Percentiles rank a stretch among this genome's conserved stretches.
Conservation (phyloP, 192 early-diverging fungal species). For the Coemansia sp. region DNA sequence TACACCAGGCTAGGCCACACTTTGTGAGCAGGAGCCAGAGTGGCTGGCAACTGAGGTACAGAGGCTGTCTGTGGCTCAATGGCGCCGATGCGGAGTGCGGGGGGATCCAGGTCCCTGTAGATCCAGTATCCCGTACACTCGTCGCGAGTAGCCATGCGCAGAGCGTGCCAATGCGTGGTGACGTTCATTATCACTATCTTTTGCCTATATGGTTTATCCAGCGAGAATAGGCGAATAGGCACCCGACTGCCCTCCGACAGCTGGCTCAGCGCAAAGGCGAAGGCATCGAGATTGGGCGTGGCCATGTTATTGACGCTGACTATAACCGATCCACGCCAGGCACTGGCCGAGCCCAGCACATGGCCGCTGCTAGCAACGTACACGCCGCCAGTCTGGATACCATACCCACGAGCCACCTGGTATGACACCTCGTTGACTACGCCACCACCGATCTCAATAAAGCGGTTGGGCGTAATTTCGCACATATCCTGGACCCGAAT, state of each 20-base stretch:
- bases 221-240: slow-evolving; percentile 65
- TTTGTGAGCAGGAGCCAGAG: slow-evolving; percentile 66
- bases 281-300: slow-evolving; percentile 72
- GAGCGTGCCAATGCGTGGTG: slow-evolving; percentile 84
- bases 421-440: slow-evolving; percentile 77
- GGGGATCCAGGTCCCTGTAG: slow-evolving; percentile 59
- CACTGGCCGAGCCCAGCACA: slow-evolving; percentile 64
- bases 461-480: slow-evolving; percentile 77
- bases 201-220: slow-evolving; percentile 78
- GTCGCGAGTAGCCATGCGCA: slow-evolving; percentile 75
- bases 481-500: slow-evolving; percentile 69
- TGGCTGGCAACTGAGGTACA: slow-evolving; percentile 66
- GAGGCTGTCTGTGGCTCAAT: slow-evolving; percentile 64
- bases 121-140: slow-evolving; percentile 79
- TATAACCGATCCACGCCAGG: slow-evolving; percentile 72
- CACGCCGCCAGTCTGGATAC: slow-evolving; percentile 70
- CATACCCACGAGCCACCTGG: slow-evolving; percentile 72
- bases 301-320: slow-evolving; percentile 67
- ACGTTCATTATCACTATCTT: slow-evolving; percentile 81
- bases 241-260: slow-evolving; percentile 78
- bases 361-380: slow-evolving; percentile 77
- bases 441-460: slow-evolving; percentile 87
- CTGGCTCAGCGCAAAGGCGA: slow-evolving; percentile 67
- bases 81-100: slow-evolving; percentile 13
- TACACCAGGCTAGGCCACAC: slow-evolving; percentile 82